A percentile compares a stretch with the other conserved stretches of the same genome.
Conservation (phyloP, 495 filamentous ascomycete genomes). For the Neurospora sp. region DNA sequence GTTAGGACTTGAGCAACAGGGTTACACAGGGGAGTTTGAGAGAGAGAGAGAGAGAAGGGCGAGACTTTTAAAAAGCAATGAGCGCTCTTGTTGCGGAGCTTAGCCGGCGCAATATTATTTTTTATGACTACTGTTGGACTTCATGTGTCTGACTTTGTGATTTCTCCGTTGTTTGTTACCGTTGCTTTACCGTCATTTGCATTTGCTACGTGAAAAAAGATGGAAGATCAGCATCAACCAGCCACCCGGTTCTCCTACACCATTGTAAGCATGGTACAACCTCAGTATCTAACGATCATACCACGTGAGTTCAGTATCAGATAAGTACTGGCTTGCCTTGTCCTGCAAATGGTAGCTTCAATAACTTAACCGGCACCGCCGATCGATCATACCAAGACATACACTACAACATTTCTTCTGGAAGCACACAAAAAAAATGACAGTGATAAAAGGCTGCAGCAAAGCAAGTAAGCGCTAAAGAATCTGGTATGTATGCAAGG, state of each 20-base stretch:
- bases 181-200: not conserved
- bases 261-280: not conserved
- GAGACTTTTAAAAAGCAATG: not conserved
- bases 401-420: not conserved
- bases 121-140: not conserved
- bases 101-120: not conserved
- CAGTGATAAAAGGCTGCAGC: no score
- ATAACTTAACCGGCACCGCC: no score
- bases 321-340: not conserved
- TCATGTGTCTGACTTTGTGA: not conserved
- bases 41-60: not conserved
- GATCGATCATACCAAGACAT: not conserved
- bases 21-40: not conserved
- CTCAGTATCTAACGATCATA: not conserved
- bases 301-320: not conserved
- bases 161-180: no score
- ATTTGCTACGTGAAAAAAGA: not conserved
- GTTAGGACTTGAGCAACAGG: not conserved
- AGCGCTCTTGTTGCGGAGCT: not conserved
- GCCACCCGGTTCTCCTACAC: not conserved
- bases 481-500: not conserved
- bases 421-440: not conserved
- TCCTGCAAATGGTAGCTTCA: no score
- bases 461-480: not conserved
- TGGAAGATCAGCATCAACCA: not conserved